phyloP scores from a whole-genome alignment of 192 early-diverging fungal species.

The Kickxella alabastrina region DNA sequence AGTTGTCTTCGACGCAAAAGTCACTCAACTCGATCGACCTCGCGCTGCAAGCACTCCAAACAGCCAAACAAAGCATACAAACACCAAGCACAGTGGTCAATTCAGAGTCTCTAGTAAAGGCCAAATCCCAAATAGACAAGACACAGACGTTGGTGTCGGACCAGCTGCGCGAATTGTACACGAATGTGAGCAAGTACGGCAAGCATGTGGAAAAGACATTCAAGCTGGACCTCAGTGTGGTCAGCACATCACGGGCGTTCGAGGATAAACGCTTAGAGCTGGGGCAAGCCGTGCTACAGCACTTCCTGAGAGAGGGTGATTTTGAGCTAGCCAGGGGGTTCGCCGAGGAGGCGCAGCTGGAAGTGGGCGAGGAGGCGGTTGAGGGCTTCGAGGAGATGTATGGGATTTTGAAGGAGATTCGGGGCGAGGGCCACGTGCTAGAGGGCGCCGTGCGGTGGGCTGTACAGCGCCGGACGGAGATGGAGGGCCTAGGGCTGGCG shows the following conservation, averaged over 20 bases:
- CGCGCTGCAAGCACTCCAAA: slow-evolving; percentile 44
- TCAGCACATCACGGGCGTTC: slow-evolving; percentile 70
- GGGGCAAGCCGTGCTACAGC: slow-evolving; percentile 59
- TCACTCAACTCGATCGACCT: slow-evolving; percentile 43
- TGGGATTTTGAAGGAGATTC: slow-evolving; percentile 61
- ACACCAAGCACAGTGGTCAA: slow-evolving; percentile 7
- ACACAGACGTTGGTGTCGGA: slow-evolving; percentile 23
- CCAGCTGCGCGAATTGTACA: slow-evolving; percentile 64
- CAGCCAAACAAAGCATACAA: slow-evolving; percentile 8
- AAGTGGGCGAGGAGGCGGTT: slow-evolving; percentile 48
- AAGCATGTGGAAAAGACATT: slow-evolving; percentile 78
- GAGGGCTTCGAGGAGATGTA: slow-evolving; percentile 82
- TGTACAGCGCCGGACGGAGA: slow-evolving; percentile 47
- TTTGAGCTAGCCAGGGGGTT: slow-evolving; percentile 69
- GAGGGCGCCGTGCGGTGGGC: slow-evolving; percentile 77
- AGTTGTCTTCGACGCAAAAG: slow-evolving; percentile 51
- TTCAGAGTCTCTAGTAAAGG: slow-evolving; percentile 24
- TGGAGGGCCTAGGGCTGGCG: slow-evolving; percentile 55
- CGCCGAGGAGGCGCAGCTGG: slow-evolving; percentile 46
- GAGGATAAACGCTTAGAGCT: slow-evolving; percentile 65
- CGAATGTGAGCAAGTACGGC: slow-evolving; percentile 59
- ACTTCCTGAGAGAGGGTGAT: slow-evolving; percentile 84
- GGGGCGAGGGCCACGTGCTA: slow-evolving; percentile 52
- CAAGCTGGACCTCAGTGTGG: slow-evolving; percentile 59
- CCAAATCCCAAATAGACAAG: slow-evolving; percentile 5